Percentiles rank a stretch among this genome's conserved stretches.
phyloP scores from a whole-genome alignment of 257 asterid species.

The Jacaranda copaia region DNA sequence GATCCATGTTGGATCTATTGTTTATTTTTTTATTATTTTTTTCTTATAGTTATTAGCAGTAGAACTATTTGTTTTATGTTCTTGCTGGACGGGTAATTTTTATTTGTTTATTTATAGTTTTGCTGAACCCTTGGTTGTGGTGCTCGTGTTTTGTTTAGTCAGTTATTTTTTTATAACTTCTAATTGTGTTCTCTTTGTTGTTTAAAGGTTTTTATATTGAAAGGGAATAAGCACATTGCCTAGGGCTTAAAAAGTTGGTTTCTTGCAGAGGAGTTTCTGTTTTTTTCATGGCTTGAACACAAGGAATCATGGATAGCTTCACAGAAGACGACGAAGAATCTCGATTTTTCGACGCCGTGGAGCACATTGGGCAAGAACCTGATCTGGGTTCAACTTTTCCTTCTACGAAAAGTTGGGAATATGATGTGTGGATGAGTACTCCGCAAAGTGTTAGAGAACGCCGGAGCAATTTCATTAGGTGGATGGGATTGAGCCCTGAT shows the following conservation, averaged over 20 bases:
- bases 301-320: constrained; percentile 72
- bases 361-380: constrained; percentile 53
- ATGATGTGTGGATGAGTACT: constrained; percentile 68
- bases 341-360: constrained; percentile 76
- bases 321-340: constrained; percentile 54
- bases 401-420: constrained; percentile 44
- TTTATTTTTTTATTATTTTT: constrained; percentile 45
- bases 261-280: constrained; percentile 52
- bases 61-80: constrained; percentile 48
- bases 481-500: constrained; percentile 58
- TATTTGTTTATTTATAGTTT: constrained; percentile 47
- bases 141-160: constrained; percentile 52
- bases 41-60: constrained; percentile 32
- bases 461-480: constrained; percentile 59
- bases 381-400: constrained; percentile 42
- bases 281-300: constrained; percentile 69
- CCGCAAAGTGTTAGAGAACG: constrained; percentile 82
- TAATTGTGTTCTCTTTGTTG: constrained; percentile 39
- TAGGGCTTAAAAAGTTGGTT: constrained; percentile 49
- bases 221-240: constrained; percentile 66
- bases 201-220: constrained; percentile 55
- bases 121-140: constrained; percentile 63
- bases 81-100: constrained; percentile 47
- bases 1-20: constrained; percentile 87
- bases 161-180: constrained; percentile 34